Conservation (phyloP, 2,329 filamentous ascomycete species). For the Aureobasidium sp. region DNA sequence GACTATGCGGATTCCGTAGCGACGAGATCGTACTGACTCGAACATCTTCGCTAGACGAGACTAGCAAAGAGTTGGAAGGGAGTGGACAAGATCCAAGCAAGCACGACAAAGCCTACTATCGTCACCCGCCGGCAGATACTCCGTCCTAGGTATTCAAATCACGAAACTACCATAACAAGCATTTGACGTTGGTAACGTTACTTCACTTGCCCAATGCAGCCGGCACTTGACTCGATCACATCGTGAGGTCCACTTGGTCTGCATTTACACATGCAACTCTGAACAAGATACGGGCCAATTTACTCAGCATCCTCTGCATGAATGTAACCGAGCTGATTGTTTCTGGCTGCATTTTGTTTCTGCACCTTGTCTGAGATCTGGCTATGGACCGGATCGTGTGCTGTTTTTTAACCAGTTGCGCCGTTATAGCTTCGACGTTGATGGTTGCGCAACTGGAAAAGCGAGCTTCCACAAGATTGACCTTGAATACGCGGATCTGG, state of each 20-base stretch:
- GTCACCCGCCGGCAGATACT: not conserved
- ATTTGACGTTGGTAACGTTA: not conserved
- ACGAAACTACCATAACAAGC: not conserved
- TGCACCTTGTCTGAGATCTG: not conserved
- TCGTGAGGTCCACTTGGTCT: no score
- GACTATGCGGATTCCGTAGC: not conserved
- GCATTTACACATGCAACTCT: not conserved
- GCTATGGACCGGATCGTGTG: not conserved
- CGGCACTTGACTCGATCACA: not conserved
- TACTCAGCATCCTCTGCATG: not conserved
- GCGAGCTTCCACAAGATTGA: slow-evolving; percentile 1
- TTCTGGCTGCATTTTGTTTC: not conserved
- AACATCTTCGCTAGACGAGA: not conserved
- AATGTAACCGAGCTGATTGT: not conserved
- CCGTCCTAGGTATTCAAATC: not conserved
- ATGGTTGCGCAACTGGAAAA: not conserved
- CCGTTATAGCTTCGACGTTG: slow-evolving; percentile 4
- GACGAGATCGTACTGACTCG: not conserved
- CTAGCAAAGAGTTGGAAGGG: not conserved
- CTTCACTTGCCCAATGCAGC: not conserved
- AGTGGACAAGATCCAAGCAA: not conserved
- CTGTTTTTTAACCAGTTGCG: not conserved
- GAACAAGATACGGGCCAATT: not conserved
- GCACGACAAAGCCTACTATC: not conserved
- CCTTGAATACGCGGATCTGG: not conserved